Conservation (phyloP, 2,329 filamentous ascomycete species). For the Diplodia scrobiculata region DNA sequence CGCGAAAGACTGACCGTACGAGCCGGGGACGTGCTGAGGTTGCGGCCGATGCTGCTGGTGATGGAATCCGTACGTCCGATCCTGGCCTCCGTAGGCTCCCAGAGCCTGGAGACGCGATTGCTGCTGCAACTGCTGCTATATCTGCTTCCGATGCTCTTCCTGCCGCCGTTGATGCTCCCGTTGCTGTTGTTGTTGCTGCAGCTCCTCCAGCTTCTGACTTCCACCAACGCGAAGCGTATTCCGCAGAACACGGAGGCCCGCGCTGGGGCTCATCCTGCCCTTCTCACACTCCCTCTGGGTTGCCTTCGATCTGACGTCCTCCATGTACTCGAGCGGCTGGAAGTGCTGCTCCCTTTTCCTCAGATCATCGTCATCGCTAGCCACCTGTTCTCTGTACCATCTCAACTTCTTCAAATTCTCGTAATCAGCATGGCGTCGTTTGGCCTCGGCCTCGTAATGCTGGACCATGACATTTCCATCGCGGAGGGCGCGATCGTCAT, state of each 20-base stretch:
- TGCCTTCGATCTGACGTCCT: background rate
- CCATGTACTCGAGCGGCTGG: background rate
- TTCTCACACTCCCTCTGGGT: background rate
- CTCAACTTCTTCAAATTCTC: background rate
- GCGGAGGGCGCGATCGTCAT: background rate
- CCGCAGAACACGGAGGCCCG: background rate
- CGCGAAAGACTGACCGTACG: background rate
- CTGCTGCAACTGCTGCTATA: background rate
- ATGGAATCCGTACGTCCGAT: background rate
- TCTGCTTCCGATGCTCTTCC: too few relatives aligned
- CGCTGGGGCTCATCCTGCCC: background rate
- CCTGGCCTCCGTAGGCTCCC: background rate
- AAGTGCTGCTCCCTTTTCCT: background rate
- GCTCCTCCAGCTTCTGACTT: background rate
- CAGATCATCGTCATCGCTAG: background rate
- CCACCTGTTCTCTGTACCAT: background rate
- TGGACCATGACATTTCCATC: background rate
- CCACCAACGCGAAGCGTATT: background rate
- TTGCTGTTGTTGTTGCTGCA: background rate
- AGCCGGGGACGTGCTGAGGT: background rate
- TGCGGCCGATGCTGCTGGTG: background rate
- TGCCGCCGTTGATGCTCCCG: background rate
- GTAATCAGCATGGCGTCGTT: background rate
- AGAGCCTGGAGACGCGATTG: background rate
- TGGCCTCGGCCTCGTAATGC: background rate